Evolutionary conservation across 1,284 basidiomycete species (phyloP).

Genomic region (Tilletia caries): DNA sequence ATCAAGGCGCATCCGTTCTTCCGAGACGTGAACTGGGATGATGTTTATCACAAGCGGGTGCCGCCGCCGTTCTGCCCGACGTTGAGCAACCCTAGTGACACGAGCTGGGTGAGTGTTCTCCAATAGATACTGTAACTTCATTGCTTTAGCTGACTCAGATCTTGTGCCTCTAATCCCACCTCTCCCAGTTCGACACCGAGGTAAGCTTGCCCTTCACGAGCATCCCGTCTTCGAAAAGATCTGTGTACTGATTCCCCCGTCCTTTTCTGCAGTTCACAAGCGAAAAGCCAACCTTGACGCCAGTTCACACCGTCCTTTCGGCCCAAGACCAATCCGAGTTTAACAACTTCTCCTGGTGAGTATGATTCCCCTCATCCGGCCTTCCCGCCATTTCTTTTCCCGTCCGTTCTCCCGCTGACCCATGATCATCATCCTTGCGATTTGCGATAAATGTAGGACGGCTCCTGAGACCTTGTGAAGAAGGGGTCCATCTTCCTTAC

Average conservation of each 20-base stretch:
- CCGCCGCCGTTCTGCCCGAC: slow-evolving; percentile 96
- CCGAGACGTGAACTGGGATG: slow-evolving; percentile 94
- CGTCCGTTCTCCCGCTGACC: neutral
- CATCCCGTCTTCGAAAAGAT: neutral
- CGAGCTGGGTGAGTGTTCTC: slow-evolving; percentile 59
- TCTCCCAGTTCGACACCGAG: slow-evolving; percentile 3
- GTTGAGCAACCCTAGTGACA: slow-evolving; percentile 63
- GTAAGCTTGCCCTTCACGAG: neutral
- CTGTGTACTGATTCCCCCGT: neutral
- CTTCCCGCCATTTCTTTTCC: neutral
- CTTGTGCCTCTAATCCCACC: too few species aligned
- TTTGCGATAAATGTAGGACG: neutral
- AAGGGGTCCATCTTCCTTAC: neutral
- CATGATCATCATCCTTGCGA: too few species aligned
- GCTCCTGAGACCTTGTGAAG: slow-evolving; percentile 1
- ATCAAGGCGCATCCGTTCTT: slow-evolving; percentile 98
- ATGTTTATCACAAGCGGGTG: slow-evolving; percentile 90
- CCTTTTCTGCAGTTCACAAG: slow-evolving; percentile 66
- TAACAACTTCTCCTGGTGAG: slow-evolving; percentile 42
- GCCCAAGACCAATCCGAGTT: slow-evolving; percentile 73
- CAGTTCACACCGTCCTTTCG: slow-evolving; percentile 92
- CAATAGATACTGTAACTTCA: too few species aligned
- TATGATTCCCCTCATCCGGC: neutral
- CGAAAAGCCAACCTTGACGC: slow-evolving; percentile 94
- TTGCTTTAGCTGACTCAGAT: too few species aligned